Conservation (phyloP, 2,329 filamentous ascomycete genomes). For the Ceratocystis smalleyi region DNA sequence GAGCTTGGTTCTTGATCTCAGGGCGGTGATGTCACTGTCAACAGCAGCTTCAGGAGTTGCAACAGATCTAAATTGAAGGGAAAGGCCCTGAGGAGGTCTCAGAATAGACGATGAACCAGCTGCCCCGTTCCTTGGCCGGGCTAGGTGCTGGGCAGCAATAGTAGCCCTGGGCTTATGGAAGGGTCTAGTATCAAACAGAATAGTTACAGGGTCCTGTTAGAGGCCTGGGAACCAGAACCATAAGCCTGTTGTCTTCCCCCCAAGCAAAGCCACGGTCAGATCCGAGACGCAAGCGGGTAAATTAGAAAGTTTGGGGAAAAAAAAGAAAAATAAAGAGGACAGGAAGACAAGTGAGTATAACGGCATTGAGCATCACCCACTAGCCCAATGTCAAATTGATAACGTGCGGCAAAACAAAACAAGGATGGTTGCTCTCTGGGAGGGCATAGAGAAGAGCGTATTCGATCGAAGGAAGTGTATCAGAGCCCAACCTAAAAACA, state of each 20-base stretch:
- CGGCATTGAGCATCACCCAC: neutral
- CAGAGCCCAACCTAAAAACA: neutral
- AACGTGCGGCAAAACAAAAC: slow-evolving; percentile 3
- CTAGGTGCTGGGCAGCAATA: neutral
- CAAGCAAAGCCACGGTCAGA: neutral
- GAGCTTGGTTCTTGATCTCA: too few species aligned
- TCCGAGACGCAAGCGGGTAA: neutral
- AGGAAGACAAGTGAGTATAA: neutral
- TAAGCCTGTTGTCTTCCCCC: neutral
- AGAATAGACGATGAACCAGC: neutral
- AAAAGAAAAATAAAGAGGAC: too few species aligned
- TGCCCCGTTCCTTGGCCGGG: neutral
- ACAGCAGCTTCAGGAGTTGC: neutral
- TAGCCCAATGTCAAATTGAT: neutral
- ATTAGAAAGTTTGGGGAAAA: neutral
- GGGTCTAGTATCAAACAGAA: neutral
- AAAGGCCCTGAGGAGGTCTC: neutral
- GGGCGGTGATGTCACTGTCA: too few species aligned
- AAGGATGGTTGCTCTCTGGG: neutral
- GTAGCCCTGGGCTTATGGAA: neutral
- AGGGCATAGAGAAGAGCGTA: neutral
- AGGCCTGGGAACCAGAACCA: neutral
- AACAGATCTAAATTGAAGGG: neutral
- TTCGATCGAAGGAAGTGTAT: neutral
- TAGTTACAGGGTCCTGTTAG: neutral